These are phyloP conservation scores for Musa schizocarpa DNA, from an alignment of 176 grass and related monocot genomes.

Conservation along the genomic window DNA sequence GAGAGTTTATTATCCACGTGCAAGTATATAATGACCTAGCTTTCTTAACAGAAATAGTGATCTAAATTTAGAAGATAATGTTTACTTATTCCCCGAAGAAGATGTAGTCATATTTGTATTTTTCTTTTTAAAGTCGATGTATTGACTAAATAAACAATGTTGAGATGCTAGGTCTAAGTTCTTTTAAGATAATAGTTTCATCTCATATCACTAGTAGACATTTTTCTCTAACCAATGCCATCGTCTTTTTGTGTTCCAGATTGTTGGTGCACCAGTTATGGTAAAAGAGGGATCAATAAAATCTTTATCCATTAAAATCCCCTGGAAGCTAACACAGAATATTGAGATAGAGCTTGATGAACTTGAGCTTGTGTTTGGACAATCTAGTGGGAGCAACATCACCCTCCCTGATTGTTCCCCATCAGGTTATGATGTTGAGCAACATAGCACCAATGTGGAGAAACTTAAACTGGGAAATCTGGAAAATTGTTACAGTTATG, in stretches of 20 bases:
- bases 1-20: too few species aligned
- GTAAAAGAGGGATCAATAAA: slow-evolving; percentile 96
- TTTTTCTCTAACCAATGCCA: neutral
- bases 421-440: neutral
- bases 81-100: too few species aligned
- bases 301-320: slow-evolving; percentile 76
- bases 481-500: too few species aligned
- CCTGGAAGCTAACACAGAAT: slow-evolving; percentile 38
- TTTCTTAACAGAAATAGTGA: too few species aligned
- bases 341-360: slow-evolving; percentile 79
- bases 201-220: neutral
- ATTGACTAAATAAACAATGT: too few species aligned
- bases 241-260: slow-evolving; percentile 45
- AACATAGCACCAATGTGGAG: slow-evolving; percentile 28
- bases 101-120: too few species aligned
- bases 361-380: slow-evolving; percentile 70
- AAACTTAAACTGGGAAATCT: slow-evolving; percentile 42
- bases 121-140: too few species aligned
- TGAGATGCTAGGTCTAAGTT: neutral
- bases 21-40: too few species aligned
- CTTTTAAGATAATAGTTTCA: neutral
- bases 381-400: slow-evolving; percentile 43
- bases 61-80: too few species aligned
- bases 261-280: slow-evolving; percentile 44
- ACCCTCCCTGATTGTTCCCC: slow-evolving; percentile 14